These are phyloP conservation scores for Calocybe gangraenosa DNA, from an alignment of 768 basidiomycete genomes.

Conservation along the genomic window DNA sequence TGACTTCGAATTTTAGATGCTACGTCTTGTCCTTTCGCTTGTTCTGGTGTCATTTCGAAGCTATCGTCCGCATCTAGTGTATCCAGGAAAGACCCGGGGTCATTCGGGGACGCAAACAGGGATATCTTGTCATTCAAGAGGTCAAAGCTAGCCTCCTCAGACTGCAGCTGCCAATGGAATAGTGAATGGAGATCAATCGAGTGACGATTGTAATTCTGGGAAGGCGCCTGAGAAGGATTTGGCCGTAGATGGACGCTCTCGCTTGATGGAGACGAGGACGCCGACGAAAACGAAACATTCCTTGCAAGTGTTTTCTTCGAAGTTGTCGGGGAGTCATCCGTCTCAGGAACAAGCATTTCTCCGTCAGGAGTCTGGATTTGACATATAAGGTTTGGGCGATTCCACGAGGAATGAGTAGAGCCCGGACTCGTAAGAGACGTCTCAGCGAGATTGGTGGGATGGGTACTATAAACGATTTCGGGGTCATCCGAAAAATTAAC, in stretches of 20 bases:
- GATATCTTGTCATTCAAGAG: slow-evolving; percentile 50
- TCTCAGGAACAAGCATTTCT: slow-evolving; percentile 10
- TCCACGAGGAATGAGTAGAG: neutral
- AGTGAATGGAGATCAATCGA: slow-evolving; percentile 45
- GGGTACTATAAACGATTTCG: slow-evolving; percentile 14
- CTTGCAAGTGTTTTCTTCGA: too few relatives aligned
- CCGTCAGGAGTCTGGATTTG: neutral
- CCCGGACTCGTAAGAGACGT: slow-evolving; percentile 15
- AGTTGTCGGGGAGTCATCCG: slow-evolving; percentile 19
- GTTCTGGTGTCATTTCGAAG: slow-evolving; percentile 29
- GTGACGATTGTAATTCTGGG: slow-evolving; percentile 28
- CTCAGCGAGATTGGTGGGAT: slow-evolving; percentile 19
- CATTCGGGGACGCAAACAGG: slow-evolving; percentile 31
- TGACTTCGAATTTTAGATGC: too few relatives aligned
- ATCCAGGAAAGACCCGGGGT: slow-evolving; percentile 30
- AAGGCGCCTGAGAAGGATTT: slow-evolving; percentile 16
- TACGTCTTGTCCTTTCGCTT: slow-evolving; percentile 20
- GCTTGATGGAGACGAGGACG: slow-evolving; percentile 19
- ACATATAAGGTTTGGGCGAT: slow-evolving; percentile 1
- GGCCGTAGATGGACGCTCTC: slow-evolving; percentile 23
- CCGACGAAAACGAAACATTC: slow-evolving; percentile 5
- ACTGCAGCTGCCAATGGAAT: slow-evolving; percentile 42
- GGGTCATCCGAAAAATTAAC: slow-evolving; percentile 9
- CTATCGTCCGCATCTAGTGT: slow-evolving; percentile 36
- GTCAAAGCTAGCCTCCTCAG: slow-evolving; percentile 46